Evolutionary conservation across 2,329 filamentous ascomycete genomes (phyloP).

Genomic region (Ustilaginoidea virens): DNA sequence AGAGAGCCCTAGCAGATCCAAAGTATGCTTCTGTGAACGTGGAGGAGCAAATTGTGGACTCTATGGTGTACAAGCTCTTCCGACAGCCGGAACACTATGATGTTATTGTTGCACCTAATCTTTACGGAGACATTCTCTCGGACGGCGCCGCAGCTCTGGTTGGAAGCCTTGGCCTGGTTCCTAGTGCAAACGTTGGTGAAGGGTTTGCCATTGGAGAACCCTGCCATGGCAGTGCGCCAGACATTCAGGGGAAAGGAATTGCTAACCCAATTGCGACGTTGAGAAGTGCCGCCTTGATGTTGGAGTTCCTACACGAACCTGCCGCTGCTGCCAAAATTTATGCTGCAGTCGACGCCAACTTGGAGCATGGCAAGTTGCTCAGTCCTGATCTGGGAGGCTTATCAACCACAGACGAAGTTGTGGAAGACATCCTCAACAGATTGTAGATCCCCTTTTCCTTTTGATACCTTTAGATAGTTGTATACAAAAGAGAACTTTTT

Average conservation of each 20-base stretch:
- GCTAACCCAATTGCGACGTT: conserved; percentile 95
- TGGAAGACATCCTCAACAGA: conserved; percentile 72
- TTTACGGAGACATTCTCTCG: conserved; percentile 93
- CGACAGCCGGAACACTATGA: conserved; percentile 90
- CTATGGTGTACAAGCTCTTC: conserved; percentile 99
- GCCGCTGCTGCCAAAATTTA: conserved; percentile 81
- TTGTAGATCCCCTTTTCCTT: conserved; percentile 34
- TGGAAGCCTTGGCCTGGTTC: conserved; percentile 80
- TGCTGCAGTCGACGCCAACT: conserved; percentile 75
- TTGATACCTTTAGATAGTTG: not conserved
- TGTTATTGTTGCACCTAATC: conserved; percentile 92
- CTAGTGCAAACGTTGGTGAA: conserved; percentile 88
- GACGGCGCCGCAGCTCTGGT: conserved; percentile 92
- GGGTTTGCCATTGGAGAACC: conserved; percentile 94
- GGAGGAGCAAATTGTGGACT: conserved; percentile 98
- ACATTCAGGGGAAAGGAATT: conserved; percentile 85
- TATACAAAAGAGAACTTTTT: not conserved
- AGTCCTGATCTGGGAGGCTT: conserved; percentile 84
- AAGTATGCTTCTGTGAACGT: conserved; percentile 51
- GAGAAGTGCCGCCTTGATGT: conserved; percentile 80
- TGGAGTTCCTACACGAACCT: conserved; percentile 86
- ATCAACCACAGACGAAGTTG: conserved; percentile 72
- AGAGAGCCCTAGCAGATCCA: conserved; percentile 51
- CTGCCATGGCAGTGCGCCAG: conserved; percentile 89
- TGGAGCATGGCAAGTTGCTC: conserved; percentile 68